Base-by-base conservation (phyloP, 2,329 filamentous ascomycete species). In the Ploettnerulaceae sp. region DNA sequence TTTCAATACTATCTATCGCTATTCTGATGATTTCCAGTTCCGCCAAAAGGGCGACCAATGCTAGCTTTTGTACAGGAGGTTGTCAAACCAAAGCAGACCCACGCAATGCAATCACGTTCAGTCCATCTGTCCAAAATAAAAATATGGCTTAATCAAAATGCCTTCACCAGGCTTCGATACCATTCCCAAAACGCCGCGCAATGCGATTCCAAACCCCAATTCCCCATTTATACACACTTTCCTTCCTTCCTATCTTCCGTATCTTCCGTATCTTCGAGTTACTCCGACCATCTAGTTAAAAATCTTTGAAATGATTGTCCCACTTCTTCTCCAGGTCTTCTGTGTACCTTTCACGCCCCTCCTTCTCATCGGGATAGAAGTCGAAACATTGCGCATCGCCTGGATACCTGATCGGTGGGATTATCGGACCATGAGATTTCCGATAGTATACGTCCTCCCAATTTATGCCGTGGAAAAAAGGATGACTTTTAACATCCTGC, bases 311-410 rank as follows among this genome's bases (percentile, higher is more conserved):
- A 58, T 74, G 79, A 41, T 73, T 69, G 45, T 90, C 86, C 65
- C 86, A 89, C 67, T 80, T 80, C 34, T 72, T 70, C 25, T 73
- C 72, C 73, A 89, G 72, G 34, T 88, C 84, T 32, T 79, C 74
- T 3, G 82, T 85, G 60, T 89, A 90, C 46, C 71, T 68, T 29
- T 85, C 81, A 46, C 76, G 71, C 37, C 74, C 74, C 44, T 73
- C 77, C 48, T 84, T 80, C 61, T 89, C 84, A 49, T 88, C 84
- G n/a, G 86, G 84, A 59, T 91, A 93, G 32, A 82, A 74, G 60
- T 91, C 87, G 60, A 91, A 93, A 64, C 88, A 91, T 61, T 86
- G 76, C 14, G 86, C 82, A 61, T 91, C 87, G 24, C 84, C 85
- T 0, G 81, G 76, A 39, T 79, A 84, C 18, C 82, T 73, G 22